Percentiles rank a stretch among this genome's conserved stretches.
phyloP scores from a whole-genome alignment of 2,329 filamentous ascomycete species.

The Beauveria sp. region DNA sequence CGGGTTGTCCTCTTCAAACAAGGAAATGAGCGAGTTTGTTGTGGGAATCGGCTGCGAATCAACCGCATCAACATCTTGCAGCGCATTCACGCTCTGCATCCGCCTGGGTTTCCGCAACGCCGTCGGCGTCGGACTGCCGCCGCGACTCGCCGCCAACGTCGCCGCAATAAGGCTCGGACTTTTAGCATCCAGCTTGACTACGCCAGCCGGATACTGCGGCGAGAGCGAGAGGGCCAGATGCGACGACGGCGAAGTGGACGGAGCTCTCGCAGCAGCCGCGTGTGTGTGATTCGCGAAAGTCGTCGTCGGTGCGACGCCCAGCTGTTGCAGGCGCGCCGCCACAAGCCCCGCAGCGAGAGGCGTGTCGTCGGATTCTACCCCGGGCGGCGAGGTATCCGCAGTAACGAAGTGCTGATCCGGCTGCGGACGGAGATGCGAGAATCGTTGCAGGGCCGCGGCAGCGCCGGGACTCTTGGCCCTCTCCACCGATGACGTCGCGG shows the following conservation, averaged over 20 bases:
- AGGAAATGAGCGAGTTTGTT: conserved; percentile 56
- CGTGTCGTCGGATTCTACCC: conserved; percentile 14
- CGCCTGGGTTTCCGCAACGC: conserved; percentile 20
- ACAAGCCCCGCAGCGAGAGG: conserved; percentile 14
- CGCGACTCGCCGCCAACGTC: conserved; percentile 50
- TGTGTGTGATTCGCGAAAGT: neutral
- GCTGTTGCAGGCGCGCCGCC: conserved; percentile 20
- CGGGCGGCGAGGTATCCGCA: conserved; percentile 28
- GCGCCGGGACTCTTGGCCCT: conserved; percentile 8
- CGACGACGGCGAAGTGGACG: conserved; percentile 6
- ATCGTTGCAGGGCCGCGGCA: conserved; percentile 14
- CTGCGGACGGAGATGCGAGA: conserved; percentile 18
- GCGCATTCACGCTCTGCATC: conserved; percentile 23
- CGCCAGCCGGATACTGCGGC: conserved; percentile 1
- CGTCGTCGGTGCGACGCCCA: conserved; percentile 14
- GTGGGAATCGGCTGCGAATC: conserved; percentile 53
- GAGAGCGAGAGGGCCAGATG: neutral
- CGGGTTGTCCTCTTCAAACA: conserved; percentile 48
- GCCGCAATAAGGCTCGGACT: conserved; percentile 51
- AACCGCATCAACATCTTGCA: conserved; percentile 20
- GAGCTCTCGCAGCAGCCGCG: conserved; percentile 4
- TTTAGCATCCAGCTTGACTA: conserved; percentile 29
- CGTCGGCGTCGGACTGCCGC: conserved; percentile 31
- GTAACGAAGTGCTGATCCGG: conserved; percentile 23
- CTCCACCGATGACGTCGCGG: conserved; percentile 31